A percentile compares a stretch with the other conserved stretches of the same genome.
Evolutionary conservation across 306 rosid genomes (phyloP).

Genomic region (Acacia acuminata): DNA sequence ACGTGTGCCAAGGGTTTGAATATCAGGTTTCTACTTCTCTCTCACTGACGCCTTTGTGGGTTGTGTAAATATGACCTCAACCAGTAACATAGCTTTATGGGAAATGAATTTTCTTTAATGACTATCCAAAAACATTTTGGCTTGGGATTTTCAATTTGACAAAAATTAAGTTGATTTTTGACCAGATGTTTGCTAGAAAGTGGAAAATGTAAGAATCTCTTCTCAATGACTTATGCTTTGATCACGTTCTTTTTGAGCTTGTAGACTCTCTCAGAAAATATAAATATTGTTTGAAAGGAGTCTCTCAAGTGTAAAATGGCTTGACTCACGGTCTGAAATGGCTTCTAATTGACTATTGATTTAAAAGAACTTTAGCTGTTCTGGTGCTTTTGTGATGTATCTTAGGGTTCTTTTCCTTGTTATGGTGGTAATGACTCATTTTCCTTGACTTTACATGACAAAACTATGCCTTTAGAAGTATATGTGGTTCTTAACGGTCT

Average conservation of each 20-base stretch:
- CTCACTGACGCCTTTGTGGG: not conserved
- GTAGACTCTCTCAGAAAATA: not conserved
- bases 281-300: not conserved
- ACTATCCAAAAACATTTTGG: not conserved
- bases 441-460: not conserved
- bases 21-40: constrained; percentile 52
- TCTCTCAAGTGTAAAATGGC: not conserved
- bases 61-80: not conserved
- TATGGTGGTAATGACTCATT: not conserved
- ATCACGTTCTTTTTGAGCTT: not conserved
- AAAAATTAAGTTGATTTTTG: not conserved
- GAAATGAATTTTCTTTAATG: not conserved
- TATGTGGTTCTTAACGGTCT: not conserved
- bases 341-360: not conserved
- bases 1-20: constrained; percentile 80
- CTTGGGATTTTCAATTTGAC: not conserved
- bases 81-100: not conserved
- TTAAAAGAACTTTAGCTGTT: not conserved
- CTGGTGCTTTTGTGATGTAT: not conserved
- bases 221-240: not conserved
- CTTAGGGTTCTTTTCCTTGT: not conserved
- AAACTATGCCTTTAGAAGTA: not conserved
- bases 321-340: not conserved
- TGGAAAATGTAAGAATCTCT: not conserved
- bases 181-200: not conserved